Conservation (phyloP, 441 rosid species). For the Brassica hybrid region DNA sequence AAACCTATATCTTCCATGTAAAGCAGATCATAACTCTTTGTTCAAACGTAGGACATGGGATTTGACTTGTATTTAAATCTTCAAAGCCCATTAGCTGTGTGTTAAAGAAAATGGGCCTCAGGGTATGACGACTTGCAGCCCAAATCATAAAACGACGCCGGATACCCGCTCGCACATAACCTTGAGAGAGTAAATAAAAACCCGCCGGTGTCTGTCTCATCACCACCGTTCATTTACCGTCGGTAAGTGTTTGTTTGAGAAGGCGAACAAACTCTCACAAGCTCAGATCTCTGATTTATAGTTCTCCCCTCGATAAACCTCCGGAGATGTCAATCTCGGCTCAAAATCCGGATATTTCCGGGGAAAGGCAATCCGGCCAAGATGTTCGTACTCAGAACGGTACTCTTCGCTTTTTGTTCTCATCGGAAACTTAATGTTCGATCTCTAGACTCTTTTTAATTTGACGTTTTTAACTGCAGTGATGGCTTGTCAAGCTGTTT, state of each 20-base stretch:
- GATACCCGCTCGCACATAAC: no score
- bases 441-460: background rate
- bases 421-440: background rate
- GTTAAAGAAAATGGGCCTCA: background rate
- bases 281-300: no score
- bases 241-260: no score
- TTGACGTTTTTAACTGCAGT: background rate
- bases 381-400: constrained; percentile 99
- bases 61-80: background rate
- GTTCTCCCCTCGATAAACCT: no score
- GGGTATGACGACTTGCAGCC: background rate
- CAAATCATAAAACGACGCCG: no score
- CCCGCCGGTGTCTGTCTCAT: no score
- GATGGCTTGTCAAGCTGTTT: constrained; percentile 94
- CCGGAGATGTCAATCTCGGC: constrained; percentile 60
- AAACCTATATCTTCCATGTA: background rate
- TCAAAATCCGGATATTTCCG: constrained; percentile 80
- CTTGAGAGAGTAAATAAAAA: no score
- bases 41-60: background rate
- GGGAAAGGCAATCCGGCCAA: constrained; percentile 93
- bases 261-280: no score
- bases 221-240: no score
- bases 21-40: background rate
- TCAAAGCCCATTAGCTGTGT: constrained; percentile 6
- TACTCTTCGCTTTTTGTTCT: constrained; percentile 22